A percentile compares a stretch with the other conserved stretches of the same genome.
Evolutionary conservation across 768 basidiomycete genomes (phyloP).

Genomic region (Lentinula sp.): DNA sequence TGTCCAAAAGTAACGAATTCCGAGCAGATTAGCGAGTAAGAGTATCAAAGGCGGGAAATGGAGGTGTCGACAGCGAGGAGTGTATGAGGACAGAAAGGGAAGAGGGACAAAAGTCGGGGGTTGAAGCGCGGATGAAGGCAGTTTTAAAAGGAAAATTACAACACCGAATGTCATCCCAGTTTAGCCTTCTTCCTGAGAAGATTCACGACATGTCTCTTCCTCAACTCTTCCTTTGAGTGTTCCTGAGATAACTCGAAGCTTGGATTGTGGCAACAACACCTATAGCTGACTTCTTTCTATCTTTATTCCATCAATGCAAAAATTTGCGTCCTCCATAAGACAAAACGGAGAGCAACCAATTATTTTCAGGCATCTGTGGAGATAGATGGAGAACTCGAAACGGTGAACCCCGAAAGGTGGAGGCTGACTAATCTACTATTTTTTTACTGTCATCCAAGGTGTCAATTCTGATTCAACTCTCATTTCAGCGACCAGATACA

Average conservation of each 20-base stretch:
- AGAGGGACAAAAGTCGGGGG: slow-evolving; percentile 1
- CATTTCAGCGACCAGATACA: too few relatives aligned
- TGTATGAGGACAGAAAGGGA: neutral
- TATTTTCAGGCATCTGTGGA: neutral
- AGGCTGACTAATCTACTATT: neutral
- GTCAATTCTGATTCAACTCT: too few relatives aligned
- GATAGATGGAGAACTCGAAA: neutral
- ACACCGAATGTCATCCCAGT: neutral
- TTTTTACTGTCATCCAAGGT: too few relatives aligned
- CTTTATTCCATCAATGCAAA: neutral
- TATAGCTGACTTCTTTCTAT: neutral
- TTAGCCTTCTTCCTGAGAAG: slow-evolving; percentile 5
- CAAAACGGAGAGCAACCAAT: neutral
- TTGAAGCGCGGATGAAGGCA: neutral
- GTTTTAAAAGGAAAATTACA: slow-evolving; percentile 4
- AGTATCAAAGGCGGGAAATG: neutral
- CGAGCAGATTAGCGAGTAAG: neutral
- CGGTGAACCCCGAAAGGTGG: neutral
- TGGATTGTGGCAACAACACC: neutral
- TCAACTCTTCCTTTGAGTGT: neutral
- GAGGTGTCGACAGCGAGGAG: slow-evolving; percentile 4
- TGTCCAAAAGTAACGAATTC: neutral
- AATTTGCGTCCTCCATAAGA: neutral
- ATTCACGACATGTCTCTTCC: neutral
- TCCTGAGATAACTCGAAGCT: neutral